phyloP scores from a whole-genome alignment of 2,329 filamentous ascomycete species.

The Simplicillium aogashimaense region DNA sequence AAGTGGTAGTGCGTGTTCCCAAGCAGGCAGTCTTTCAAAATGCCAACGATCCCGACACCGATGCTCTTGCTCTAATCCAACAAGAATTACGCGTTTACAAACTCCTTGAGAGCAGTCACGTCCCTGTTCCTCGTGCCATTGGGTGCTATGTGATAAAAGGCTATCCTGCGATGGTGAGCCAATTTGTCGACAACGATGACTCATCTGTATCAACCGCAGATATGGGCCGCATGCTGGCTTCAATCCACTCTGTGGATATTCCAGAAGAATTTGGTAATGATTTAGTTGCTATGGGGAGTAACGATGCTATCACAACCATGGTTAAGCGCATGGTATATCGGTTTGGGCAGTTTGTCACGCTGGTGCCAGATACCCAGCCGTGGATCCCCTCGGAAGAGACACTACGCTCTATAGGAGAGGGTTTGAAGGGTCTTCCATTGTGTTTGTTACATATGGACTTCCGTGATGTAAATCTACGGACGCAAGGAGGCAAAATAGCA shows the following conservation, averaged over 20 bases:
- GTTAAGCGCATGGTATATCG: constrained; percentile 8
- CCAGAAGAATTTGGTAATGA: constrained; percentile 3
- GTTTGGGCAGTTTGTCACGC: constrained; percentile 3
- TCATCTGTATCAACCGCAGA: constrained; percentile 2
- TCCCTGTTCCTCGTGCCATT: constrained; percentile 5
- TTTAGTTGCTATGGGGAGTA: constrained; percentile 8
- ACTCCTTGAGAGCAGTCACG: constrained; percentile 4
- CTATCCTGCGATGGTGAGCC: constrained; percentile 10
- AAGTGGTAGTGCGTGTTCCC: constrained; percentile 8
- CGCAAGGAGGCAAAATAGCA: constrained; percentile 1
- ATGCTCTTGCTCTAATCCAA: constrained; percentile 6
- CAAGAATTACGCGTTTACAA: constrained; percentile 8
- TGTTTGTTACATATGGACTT: constrained; percentile 11
- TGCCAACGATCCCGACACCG: constrained; percentile 8
- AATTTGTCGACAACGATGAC: constrained; percentile 6
- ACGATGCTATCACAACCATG: constrained; percentile 2
- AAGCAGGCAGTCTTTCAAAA: constrained; percentile 7
- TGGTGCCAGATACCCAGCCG: constrained; percentile 3
- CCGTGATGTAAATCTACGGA: constrained; percentile 7
- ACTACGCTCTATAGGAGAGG: constrained; percentile 4
- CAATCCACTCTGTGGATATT: constrained; percentile 6
- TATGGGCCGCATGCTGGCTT: constrained; percentile 7
- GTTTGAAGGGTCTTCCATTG: background rate
- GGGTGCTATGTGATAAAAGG: constrained; percentile 6
- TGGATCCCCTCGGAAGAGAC: constrained; percentile 3